These are phyloP conservation scores for Lactuca saligna DNA, from an alignment of 129 eudicot genomes.

Conservation along the genomic window DNA sequence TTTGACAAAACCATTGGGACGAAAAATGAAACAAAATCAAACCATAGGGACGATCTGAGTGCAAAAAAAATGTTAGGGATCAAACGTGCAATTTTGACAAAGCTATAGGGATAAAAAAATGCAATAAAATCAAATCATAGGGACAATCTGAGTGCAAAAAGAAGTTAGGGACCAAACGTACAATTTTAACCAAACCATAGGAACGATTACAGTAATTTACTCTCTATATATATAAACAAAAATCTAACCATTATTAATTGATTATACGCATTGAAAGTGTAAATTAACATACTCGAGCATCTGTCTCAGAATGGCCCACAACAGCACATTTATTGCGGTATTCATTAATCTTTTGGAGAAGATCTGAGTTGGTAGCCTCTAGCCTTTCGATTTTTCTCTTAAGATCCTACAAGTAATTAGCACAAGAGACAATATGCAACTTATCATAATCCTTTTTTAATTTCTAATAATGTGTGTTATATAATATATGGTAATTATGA, in stretches of 20 bases:
- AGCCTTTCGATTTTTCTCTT: conserved; percentile 71
- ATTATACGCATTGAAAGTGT: conserved; percentile 6
- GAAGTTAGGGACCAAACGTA: too few species aligned
- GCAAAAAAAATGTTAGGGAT: too few species aligned
- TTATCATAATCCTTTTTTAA: conserved; percentile 15
- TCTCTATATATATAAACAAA: not conserved
- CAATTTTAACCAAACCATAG: too few species aligned
- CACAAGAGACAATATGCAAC: conserved; percentile 17
- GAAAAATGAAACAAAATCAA: too few species aligned
- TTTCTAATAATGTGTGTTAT: not conserved
- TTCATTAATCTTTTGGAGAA: conserved; percentile 60
- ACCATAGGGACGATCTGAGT: too few species aligned
- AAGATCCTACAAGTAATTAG: conserved; percentile 51
- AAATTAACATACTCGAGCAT: conserved; percentile 46
- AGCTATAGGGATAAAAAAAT: too few species aligned
- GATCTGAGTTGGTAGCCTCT: conserved; percentile 84
- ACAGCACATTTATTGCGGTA: conserved; percentile 48
- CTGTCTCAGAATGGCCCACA: conserved; percentile 36
- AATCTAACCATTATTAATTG: not conserved
- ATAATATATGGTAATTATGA: too few species aligned
- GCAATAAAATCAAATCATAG: too few species aligned
- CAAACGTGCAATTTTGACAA: too few species aligned
- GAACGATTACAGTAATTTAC: too few species aligned
- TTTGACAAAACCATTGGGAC: too few species aligned
- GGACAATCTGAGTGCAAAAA: too few species aligned